Evolutionary conservation across 108 stramenopile species (phyloP).

Genomic region (Skeletonema costatum): DNA sequence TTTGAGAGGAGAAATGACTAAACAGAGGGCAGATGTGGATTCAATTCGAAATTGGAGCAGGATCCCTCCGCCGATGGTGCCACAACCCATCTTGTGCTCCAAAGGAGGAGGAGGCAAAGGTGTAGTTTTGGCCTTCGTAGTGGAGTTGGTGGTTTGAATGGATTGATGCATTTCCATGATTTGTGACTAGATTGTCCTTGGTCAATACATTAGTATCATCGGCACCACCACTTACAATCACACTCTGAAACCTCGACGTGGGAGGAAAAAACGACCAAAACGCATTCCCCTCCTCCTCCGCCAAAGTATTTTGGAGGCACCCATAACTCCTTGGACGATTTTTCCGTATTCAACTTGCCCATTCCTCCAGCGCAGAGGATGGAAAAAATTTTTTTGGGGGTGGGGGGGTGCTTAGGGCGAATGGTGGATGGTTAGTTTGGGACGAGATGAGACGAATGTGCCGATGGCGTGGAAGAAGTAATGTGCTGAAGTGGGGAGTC

Average conservation of each 20-base stretch:
- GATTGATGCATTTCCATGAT: conserved; percentile 54
- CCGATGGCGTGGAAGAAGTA: conserved; percentile 54
- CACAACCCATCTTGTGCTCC: conserved; percentile 32
- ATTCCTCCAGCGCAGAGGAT: conserved; percentile 58
- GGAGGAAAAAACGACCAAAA: conserved; percentile 49
- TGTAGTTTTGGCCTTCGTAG: conserved; percentile 36
- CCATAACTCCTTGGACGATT: conserved; percentile 68
- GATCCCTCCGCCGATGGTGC: conserved; percentile 53
- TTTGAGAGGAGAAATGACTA: conserved; percentile 54
- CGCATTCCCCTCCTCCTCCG: conserved; percentile 45
- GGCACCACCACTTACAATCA: conserved; percentile 26
- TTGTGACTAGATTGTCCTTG: conserved; percentile 48
- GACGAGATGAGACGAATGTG: conserved; percentile 44
- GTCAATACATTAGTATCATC: conserved; percentile 51
- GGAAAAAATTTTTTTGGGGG: no score
- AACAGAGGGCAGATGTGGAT: conserved; percentile 53
- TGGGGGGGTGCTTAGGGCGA: conserved; percentile 41
- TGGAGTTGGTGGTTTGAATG: conserved; percentile 29
- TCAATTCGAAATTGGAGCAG: conserved; percentile 30
- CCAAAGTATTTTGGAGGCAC: conserved; percentile 69
- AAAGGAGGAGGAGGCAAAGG: background rate
- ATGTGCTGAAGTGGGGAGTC: conserved; percentile 48
- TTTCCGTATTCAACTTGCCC: conserved; percentile 50
- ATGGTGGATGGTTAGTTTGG: conserved; percentile 50
- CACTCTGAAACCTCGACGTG: conserved; percentile 46